These are phyloP conservation scores for Stentor roeselii DNA, from an alignment of 73 alveolate species.

Conservation along the genomic window DNA sequence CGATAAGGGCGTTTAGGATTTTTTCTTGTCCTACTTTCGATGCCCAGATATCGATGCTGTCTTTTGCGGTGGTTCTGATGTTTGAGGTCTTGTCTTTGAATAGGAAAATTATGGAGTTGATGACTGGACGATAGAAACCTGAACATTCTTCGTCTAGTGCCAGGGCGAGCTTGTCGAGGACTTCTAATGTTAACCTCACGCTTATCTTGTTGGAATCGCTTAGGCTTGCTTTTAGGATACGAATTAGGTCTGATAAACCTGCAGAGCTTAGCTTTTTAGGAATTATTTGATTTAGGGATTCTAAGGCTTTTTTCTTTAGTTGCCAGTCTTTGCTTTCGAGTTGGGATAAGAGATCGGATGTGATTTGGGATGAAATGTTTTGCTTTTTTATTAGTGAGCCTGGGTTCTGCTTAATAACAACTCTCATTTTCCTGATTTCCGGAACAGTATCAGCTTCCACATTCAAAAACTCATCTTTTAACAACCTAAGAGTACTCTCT, in stretches of 20 bases:
- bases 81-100: slow-evolving; percentile 72
- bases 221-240: slow-evolving; percentile 57
- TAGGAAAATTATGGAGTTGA: slow-evolving; percentile 60
- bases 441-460: slow-evolving; percentile 51
- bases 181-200: slow-evolving; percentile 57
- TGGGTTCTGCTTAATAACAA: slow-evolving; percentile 48
- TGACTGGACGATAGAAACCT: slow-evolving; percentile 60
- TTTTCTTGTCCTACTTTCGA: slow-evolving; percentile 70
- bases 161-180: slow-evolving; percentile 57
- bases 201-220: slow-evolving; percentile 81
- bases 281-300: slow-evolving; percentile 51
- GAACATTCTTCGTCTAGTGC: slow-evolving; percentile 72
- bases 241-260: slow-evolving; percentile 73
- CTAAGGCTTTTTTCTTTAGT: slow-evolving; percentile 69
- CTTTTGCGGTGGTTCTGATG: slow-evolving; percentile 67
- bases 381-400: slow-evolving; percentile 45
- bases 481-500: slow-evolving; percentile 68
- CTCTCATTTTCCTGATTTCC: slow-evolving; percentile 49
- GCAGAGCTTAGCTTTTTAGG: slow-evolving; percentile 63
- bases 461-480: slow-evolving; percentile 69
- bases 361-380: slow-evolving; percentile 66
- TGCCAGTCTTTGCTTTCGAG: slow-evolving; percentile 80
- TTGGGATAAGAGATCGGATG: slow-evolving; percentile 55
- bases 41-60: slow-evolving; percentile 72
- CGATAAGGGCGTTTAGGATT: slow-evolving; percentile 45